phyloP scores from a whole-genome alignment of 1,284 basidiomycete genomes.

The Paramarasmius palmivorus region DNA sequence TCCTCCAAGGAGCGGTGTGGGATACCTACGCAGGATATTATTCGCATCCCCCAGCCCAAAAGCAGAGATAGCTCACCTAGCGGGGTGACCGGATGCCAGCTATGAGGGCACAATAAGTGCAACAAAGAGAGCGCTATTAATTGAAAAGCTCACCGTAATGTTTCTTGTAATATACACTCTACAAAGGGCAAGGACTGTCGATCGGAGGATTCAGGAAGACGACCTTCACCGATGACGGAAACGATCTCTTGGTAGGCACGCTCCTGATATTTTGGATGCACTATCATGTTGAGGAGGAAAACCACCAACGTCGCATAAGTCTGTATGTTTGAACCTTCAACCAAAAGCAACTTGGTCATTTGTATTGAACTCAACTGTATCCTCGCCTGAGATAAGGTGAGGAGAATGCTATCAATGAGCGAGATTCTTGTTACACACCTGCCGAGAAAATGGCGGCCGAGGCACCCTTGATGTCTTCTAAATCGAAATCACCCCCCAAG shows the following conservation, averaged over 20 bases:
- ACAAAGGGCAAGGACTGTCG: background rate
- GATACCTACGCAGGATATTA: background rate
- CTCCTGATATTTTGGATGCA: background rate
- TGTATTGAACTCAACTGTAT: no score
- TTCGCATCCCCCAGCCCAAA: no score
- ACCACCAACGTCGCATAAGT: background rate
- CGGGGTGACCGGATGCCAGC: background rate
- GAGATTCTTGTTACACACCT: background rate
- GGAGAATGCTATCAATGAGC: background rate
- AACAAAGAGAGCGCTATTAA: background rate
- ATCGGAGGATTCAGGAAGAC: conserved; percentile 1
- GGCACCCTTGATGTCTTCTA: background rate
- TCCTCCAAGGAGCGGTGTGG: conserved; percentile 8
- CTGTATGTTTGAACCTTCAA: background rate
- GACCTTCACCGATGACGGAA: background rate
- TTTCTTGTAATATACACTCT: background rate
- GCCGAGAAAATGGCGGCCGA: background rate
- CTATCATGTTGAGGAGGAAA: background rate
- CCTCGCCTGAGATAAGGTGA: background rate
- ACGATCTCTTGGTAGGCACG: conserved; percentile 3
- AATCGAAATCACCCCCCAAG: background rate
- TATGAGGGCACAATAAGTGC: background rate
- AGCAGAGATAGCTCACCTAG: no score
- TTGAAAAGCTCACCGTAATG: background rate
- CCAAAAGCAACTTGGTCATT: no score